phyloP scores from a whole-genome alignment of 305 asterid genomes.

The Lippia alba region DNA sequence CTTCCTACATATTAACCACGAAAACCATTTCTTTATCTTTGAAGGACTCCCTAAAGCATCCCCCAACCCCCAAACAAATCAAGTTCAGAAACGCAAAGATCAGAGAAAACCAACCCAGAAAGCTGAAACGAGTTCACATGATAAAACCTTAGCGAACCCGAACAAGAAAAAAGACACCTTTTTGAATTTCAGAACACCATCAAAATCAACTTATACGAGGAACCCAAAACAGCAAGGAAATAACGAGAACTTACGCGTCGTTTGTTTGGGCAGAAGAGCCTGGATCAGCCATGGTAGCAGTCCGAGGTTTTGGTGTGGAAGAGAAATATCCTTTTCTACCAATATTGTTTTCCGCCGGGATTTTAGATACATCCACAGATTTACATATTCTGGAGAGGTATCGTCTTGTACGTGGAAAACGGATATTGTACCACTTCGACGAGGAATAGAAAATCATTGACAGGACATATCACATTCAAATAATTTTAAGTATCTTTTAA shows the following conservation, averaged over 20 bases:
- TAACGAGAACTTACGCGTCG: conserved; percentile 33
- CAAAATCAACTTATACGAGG: neutral
- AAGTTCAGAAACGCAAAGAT: no score
- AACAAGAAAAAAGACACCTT: conserved; percentile 7
- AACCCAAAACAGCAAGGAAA: neutral
- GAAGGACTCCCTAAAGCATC: no score
- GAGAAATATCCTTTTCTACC: neutral
- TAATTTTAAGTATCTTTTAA: no score
- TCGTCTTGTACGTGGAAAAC: conserved; percentile 18
- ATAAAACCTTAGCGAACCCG: neutral
- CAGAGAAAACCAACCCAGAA: neutral
- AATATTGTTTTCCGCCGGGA: neutral
- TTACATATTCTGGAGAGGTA: neutral
- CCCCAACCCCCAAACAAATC: no score
- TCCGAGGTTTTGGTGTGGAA: neutral
- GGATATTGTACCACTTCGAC: conserved; percentile 13
- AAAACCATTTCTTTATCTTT: no score
- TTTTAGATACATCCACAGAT: neutral
- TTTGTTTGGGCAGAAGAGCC: conserved; percentile 32
- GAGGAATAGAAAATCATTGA: conserved; percentile 11
- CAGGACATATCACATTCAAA: neutral
- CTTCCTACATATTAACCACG: no score
- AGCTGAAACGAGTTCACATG: neutral
- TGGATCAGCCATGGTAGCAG: conserved; percentile 38
- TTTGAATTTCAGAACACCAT: neutral